Base-by-base conservation (phyloP, 2,329 filamentous ascomycete genomes). In the Chaetomiaceae sp. region DNA sequence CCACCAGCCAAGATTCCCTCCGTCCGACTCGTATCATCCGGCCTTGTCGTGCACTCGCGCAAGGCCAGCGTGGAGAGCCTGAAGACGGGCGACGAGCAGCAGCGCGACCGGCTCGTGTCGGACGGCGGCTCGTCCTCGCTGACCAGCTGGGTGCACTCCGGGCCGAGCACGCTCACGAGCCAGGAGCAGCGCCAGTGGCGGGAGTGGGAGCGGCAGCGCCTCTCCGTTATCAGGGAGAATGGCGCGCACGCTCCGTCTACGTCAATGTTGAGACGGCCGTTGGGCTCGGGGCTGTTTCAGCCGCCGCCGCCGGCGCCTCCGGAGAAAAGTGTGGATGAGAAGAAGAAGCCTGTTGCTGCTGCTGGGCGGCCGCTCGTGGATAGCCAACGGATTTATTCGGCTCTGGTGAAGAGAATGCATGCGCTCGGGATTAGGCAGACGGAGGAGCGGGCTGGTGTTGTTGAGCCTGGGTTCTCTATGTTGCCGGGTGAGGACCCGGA, bases 81-180 rank as follows among this genome's bases (percentile, higher is more conserved):
- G 2, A 55, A 54, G 18, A 71, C 65, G 43, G 67, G n/a, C n/a
- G n/a, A n/a, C n/a, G n/a, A n/a, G n/a, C n/a, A n/a, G n/a, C n/a
- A 69, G 6, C 62, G 62, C 33, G 64, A 64, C 41, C 49, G 52
- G 12, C 42, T 64, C 41, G 58, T 56, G 1, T 68, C 63, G 12
- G 74, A 77, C 32, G 74, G 79, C 17, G n/a, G n/a, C n/a, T n/a
- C n/a, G n/a, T 76, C 69, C 53, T 84, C 81, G 18, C 78, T 86
- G 41, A 86, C 83, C 2, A 88, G 84, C 61, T 88, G 84, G 84
- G 76, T 76, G 4, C 78, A 80, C 50, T 85, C 83, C 0, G 78
- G 76, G 1, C 70, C 72, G 2, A 74, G 74, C 47, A 79, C 76
- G 3, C 73, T 76, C 3, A 64, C 72, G 6, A 78, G 65, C 61